Conservation (phyloP, 768 basidiomycete species). For the Hygrocybe punicea region DNA sequence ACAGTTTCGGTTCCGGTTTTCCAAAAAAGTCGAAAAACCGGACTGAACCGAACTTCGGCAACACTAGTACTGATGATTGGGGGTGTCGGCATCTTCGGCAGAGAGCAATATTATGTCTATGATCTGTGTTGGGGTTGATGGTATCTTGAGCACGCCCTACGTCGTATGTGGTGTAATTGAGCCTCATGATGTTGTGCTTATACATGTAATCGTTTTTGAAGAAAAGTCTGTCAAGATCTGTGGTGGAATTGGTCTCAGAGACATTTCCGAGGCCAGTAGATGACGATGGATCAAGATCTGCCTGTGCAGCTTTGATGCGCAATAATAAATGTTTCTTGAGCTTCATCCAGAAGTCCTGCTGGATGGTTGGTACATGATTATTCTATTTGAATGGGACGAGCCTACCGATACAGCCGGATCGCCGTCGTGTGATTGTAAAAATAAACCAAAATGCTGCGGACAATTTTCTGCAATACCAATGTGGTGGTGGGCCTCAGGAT, state of each 20-base stretch:
- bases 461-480: background rate
- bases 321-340: constrained; percentile 25
- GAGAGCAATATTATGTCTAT: constrained; percentile 24
- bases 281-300: background rate
- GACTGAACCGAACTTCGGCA: too few relatives aligned
- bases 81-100: background rate
- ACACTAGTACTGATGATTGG: too few relatives aligned
- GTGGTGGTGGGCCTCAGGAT: background rate
- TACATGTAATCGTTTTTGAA: constrained; percentile 19
- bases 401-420: constrained; percentile 2
- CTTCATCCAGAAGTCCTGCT: constrained; percentile 26
- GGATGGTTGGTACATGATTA: background rate
- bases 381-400: background rate
- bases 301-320: background rate
- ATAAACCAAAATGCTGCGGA: background rate
- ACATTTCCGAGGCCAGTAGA: background rate
- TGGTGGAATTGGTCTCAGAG: background rate
- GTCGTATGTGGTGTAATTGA: constrained; percentile 36
- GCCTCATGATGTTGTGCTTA: constrained; percentile 13
- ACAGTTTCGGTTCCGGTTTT: too few relatives aligned
- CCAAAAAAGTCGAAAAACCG: too few relatives aligned
- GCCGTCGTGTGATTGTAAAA: background rate
- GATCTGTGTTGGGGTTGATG: constrained; percentile 12
- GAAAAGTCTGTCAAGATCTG: constrained; percentile 3
- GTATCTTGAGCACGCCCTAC: constrained; percentile 21